Evolutionary conservation across 2,329 filamentous ascomycete species (phyloP).

Genomic region (Bipolaris zeicola): DNA sequence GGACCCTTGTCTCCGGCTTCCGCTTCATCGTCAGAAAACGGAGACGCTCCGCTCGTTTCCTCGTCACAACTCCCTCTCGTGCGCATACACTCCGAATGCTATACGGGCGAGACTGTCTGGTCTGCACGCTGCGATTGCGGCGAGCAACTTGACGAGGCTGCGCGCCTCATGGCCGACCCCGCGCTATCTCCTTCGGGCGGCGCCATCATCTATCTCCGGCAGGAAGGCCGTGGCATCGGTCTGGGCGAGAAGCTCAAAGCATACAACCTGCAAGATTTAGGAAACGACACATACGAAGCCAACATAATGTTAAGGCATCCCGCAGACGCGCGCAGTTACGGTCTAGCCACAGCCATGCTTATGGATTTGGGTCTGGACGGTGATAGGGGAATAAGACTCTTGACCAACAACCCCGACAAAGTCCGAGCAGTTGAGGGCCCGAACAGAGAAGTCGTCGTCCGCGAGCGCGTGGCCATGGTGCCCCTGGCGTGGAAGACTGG

Average conservation of each 20-base stretch:
- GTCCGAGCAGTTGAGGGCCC: constrained; percentile 92
- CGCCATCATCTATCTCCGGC: constrained; percentile 92
- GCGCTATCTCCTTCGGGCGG: constrained; percentile 68
- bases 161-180: constrained; percentile 83
- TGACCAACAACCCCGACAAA: constrained; percentile 99
- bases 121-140: constrained; percentile 97
- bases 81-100: constrained; percentile 96
- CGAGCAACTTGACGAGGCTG: constrained; percentile 95
- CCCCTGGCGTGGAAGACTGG: constrained; percentile 88
- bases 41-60: constrained; percentile 32
- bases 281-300: constrained; percentile 96
- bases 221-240: constrained; percentile 95
- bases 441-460: constrained; percentile 83
- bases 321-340: constrained; percentile 92
- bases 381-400: constrained; percentile 74
- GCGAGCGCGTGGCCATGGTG: constrained; percentile 92
- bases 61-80: constrained; percentile 70
- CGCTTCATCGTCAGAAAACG: constrained; percentile 35
- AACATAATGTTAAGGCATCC: constrained; percentile 90
- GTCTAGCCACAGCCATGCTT: constrained; percentile 93
- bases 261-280: constrained; percentile 95
- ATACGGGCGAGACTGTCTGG: constrained; percentile 98
- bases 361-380: constrained; percentile 76
- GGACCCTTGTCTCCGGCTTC: constrained; percentile 26
- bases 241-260: constrained; percentile 95